Evolutionary conservation across 805 yeast species (phyloP), one percentile per base, ranked within the genome.

Genomic region (Grigorovia humatica): DNA sequence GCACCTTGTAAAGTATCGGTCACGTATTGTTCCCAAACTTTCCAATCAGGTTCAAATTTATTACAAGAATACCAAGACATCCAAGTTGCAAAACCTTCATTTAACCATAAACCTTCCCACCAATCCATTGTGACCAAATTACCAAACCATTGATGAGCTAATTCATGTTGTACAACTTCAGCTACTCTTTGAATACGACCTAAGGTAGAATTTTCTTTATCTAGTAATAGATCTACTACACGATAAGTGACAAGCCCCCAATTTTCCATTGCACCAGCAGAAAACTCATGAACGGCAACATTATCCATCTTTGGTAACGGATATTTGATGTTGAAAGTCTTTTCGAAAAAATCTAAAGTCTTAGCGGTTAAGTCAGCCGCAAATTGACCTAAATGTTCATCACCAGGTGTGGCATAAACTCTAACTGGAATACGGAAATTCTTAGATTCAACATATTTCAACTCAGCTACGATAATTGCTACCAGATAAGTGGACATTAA

Each of bases 81-180:
- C 88, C 91, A 86, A 50, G 95, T 86, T 48, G 95, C 95, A 60
- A 86, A 87, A 46, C 93, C 91, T 72, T 86, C 95, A 65, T 86
- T 86, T 60, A 86, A 77, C 91, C 93, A 86, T 62, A 86, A 76
- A 57, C 88, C 91, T 68, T 85, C 88, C 95, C 95, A 86, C 83
- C 88, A 86, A 63, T 85, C 90, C 95, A 86, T 86, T 51, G 95
- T 86, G 54, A 86, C 95, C 69, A 86, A 75, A 69, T 86, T 83
- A 65, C 95, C 95, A 62, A 86, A 86, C 95, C 95, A 86, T 73
- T 86, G 95, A 69, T 86, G 95, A 48, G 95, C 93, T 71, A 86
- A 76, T 71, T 86, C 95, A 71, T 86, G 95, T 72, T 83, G 87
- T 46, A 86, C 89, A 48, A 86, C 93, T 64, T 86, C 91, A 41